Percentiles rank a stretch among this genome's conserved stretches.
Evolutionary conservation across 768 basidiomycete genomes (phyloP).

Genomic region (Paxillus rubicundulus): DNA sequence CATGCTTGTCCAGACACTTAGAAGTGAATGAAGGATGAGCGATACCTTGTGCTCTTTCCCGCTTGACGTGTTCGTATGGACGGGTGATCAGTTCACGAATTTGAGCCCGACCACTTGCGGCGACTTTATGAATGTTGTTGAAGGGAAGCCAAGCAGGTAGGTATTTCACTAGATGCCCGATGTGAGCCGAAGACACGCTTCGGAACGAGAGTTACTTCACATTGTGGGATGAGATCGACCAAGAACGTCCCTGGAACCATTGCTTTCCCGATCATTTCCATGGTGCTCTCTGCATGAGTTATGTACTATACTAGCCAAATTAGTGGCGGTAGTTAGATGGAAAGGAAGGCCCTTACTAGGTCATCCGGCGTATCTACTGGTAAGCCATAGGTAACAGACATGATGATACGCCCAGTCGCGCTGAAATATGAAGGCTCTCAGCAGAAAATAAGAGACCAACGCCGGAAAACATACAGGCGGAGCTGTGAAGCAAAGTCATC

Average conservation of each 20-base stretch:
- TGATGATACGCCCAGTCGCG: constrained; percentile 15
- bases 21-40: constrained; percentile 17
- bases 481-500: constrained; percentile 20
- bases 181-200: background rate
- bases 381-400: constrained; percentile 27
- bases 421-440: background rate
- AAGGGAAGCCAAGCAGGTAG: constrained; percentile 27
- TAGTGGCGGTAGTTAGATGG: too few species aligned
- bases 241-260: constrained; percentile 30
- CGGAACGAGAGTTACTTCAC: constrained; percentile 14
- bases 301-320: constrained; percentile 29
- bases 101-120: constrained; percentile 1
- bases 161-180: constrained; percentile 22
- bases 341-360: constrained; percentile 7
- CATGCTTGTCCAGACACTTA: constrained; percentile 13
- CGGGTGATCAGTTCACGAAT: constrained; percentile 10
- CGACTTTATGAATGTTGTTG: constrained; percentile 11
- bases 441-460: too few species aligned
- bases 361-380: constrained; percentile 18
- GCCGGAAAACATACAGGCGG: constrained; percentile 20
- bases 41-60: constrained; percentile 7
- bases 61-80: constrained; percentile 26
- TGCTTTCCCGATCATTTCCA: constrained; percentile 23
- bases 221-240: constrained; percentile 25
- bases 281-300: constrained; percentile 23